phyloP scores from a whole-genome alignment of 768 basidiomycete genomes.

The Galerina sulciceps region DNA sequence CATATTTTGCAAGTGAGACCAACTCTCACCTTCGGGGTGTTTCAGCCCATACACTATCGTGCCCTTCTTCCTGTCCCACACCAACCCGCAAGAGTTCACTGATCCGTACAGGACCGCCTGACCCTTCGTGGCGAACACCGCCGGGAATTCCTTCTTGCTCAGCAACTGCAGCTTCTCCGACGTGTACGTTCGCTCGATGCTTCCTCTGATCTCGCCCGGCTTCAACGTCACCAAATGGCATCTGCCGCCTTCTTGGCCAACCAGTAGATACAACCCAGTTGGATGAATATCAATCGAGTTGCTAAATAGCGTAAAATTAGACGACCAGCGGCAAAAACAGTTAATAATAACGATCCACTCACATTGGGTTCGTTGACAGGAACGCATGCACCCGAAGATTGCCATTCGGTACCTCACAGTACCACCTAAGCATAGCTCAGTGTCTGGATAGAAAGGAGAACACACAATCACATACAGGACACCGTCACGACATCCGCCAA shows the following conservation, averaged over 20 bases:
- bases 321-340: not conserved
- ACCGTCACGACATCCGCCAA: conserved; percentile 74
- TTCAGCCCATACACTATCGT: conserved; percentile 61
- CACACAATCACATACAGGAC: conserved; percentile 51
- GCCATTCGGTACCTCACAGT: conserved; percentile 70
- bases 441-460: not conserved
- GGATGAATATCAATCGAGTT: conserved; percentile 57
- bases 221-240: conserved; percentile 57
- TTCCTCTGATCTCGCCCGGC: conserved; percentile 52
- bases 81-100: conserved; percentile 56
- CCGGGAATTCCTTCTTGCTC: conserved; percentile 40
- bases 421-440: conserved; percentile 52
- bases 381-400: conserved; percentile 64
- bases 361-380: conserved; percentile 56
- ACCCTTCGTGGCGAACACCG: conserved; percentile 56
- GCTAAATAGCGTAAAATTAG: conserved; percentile 31
- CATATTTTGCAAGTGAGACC: no score
- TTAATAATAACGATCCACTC: conserved; percentile 23
- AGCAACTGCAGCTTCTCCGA: conserved; percentile 35
- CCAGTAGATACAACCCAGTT: conserved; percentile 52
- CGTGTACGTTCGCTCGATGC: conserved; percentile 57
- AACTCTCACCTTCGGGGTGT: conserved; percentile 56
- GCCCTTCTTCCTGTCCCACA: conserved; percentile 64
- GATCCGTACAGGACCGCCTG: conserved; percentile 62
- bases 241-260: conserved; percentile 53